Conservation (phyloP, 1,284 basidiomycete species). For the Puccinia novopanici region DNA sequence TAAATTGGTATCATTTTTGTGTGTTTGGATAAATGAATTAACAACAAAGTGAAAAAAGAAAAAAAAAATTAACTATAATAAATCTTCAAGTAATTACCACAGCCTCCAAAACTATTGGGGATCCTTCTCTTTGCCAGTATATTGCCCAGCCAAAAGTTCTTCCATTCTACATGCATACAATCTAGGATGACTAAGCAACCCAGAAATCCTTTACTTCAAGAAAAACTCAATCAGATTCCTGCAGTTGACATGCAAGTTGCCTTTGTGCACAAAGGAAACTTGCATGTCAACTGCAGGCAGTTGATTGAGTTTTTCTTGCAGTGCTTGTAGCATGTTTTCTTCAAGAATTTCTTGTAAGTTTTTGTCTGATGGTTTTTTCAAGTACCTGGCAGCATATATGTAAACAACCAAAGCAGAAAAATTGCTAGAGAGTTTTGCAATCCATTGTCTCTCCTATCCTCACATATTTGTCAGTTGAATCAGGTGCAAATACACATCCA, state of each 20-base stretch:
- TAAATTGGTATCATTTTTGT: too few species aligned
- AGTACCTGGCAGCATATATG: neutral
- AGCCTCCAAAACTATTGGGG: constrained; percentile 26
- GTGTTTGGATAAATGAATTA: too few species aligned
- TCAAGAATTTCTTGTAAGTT: neutral
- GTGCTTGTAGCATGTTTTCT: neutral
- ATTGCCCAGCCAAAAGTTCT: constrained; percentile 22
- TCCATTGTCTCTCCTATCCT: neutral
- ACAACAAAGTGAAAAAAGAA: too few species aligned
- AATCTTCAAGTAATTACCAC: too few species aligned
- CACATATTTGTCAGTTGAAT: constrained; percentile 9
- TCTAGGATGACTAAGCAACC: constrained; percentile 11
- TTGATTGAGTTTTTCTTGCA: too few species aligned
- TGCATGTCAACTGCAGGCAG: too few species aligned
- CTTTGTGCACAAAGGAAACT: too few species aligned
- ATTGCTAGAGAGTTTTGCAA: neutral
- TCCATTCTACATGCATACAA: constrained; percentile 22
- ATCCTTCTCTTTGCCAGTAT: constrained; percentile 2
- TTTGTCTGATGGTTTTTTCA: neutral
- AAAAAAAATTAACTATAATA: too few species aligned
- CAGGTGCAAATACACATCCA: neutral
- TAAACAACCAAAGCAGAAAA: neutral
- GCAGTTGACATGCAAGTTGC: too few species aligned
- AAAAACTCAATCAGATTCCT: too few species aligned
- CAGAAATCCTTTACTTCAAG: constrained; percentile 11